phyloP scores from a whole-genome alignment of 139 green algal species.

The Chlorella sorokiniana region DNA sequence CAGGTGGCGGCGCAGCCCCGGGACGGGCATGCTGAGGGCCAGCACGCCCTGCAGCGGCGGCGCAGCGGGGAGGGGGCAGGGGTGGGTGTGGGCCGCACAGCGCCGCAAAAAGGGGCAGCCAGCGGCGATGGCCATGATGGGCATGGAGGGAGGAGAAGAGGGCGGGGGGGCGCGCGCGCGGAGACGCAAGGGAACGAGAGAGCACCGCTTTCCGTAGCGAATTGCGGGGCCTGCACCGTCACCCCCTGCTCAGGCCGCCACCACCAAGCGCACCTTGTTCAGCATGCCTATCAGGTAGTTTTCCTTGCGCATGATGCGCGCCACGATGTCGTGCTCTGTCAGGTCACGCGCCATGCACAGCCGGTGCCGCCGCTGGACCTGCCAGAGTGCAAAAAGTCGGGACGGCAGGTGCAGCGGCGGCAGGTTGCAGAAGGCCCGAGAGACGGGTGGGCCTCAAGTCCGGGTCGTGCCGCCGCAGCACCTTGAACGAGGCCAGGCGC shows the following conservation, averaged over 20 bases:
- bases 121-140: no score
- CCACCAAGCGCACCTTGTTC: conserved; percentile 52
- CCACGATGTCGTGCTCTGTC: conserved; percentile 88
- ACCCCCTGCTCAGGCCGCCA: not conserved
- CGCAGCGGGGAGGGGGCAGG: not conserved
- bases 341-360: conserved; percentile 84
- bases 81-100: not conserved
- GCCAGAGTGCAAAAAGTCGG: not conserved
- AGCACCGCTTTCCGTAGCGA: no score
- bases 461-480: no score
- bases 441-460: no score
- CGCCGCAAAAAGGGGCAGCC: no score
- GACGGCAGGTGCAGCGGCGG: not conserved
- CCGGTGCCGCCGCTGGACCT: conserved; percentile 74
- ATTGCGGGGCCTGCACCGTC: no score
- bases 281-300: conserved; percentile 94
- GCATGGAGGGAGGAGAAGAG: no score
- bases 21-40: conserved; percentile 61
- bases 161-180: no score
- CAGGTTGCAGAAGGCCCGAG: not conserved
- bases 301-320: conserved; percentile 93
- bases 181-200: no score
- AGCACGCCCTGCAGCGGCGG: conserved; percentile 61
- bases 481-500: not conserved
- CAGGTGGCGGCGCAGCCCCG: conserved; percentile 55